phyloP scores from a whole-genome alignment of 2,329 filamentous ascomycete genomes.

The Cordyceps tenuipes region DNA sequence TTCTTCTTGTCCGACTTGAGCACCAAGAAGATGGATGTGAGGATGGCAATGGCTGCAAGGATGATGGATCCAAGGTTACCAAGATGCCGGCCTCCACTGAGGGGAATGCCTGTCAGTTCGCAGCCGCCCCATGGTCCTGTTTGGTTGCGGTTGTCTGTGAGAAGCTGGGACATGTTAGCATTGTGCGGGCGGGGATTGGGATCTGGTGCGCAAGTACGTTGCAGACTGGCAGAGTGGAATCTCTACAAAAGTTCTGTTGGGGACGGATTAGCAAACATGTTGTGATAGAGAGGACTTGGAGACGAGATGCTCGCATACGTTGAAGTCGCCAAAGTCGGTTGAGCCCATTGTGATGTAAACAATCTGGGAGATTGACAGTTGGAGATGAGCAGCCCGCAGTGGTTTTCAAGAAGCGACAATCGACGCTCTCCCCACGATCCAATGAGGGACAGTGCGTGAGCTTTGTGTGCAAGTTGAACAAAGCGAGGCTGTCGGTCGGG shows the following conservation, averaged over 20 bases:
- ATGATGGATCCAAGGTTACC: conserved; percentile 92
- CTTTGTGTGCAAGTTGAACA: conserved; percentile 4
- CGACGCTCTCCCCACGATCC: not conserved
- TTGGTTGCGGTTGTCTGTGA: conserved; percentile 52
- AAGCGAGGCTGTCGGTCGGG: not conserved
- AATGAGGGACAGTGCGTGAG: not conserved
- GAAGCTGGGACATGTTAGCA: conserved; percentile 43
- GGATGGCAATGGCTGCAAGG: conserved; percentile 68
- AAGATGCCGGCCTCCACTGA: conserved; percentile 58
- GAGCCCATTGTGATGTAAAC: conserved; percentile 44
- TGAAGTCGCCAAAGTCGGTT: conserved; percentile 53
- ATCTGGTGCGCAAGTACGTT: conserved; percentile 54
- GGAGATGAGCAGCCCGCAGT: not conserved
- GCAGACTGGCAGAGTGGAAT: conserved; percentile 75
- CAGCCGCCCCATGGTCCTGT: conserved; percentile 60
- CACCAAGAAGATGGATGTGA: conserved; percentile 57
- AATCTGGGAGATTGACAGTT: conserved; percentile 8
- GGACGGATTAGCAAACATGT: conserved; percentile 5
- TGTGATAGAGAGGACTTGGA: conserved; percentile 7
- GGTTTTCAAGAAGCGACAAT: not conserved
- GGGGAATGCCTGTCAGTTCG: conserved; percentile 62
- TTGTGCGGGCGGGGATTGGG: not conserved
- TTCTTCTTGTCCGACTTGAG: conserved; percentile 80
- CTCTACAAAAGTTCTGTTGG: conserved; percentile 67
- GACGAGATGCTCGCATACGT: conserved; percentile 31